phyloP scores from a whole-genome alignment of 176 grass and related monocot genomes.

The Triticum urartu region DNA sequence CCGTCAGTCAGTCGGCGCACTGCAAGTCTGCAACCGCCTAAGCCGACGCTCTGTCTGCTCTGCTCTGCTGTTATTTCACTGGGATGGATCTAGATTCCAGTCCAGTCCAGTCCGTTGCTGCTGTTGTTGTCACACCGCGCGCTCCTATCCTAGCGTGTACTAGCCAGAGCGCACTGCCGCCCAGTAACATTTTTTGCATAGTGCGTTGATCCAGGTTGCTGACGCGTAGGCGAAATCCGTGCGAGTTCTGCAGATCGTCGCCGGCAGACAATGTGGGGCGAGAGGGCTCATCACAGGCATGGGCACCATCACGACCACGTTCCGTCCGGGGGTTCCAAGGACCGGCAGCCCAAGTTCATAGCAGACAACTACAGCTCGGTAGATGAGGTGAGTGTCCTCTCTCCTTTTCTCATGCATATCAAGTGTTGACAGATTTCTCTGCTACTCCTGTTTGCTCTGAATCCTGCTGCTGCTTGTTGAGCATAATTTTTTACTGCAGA shows the following conservation, averaged over 20 bases:
- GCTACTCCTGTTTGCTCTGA: not conserved
- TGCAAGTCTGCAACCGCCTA: not conserved
- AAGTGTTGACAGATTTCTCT: not conserved
- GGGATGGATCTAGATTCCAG: not conserved
- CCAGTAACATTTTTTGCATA: no score
- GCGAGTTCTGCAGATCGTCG: not conserved
- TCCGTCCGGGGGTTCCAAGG: slow-evolving; percentile 46
- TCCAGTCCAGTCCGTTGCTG: no score
- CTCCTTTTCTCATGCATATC: not conserved
- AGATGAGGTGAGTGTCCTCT: slow-evolving; percentile 54
- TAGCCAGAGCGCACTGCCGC: not conserved
- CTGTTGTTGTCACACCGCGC: no score
- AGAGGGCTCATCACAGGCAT: slow-evolving; percentile 54
- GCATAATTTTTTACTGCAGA: not conserved
- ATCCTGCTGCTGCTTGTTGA: not conserved
- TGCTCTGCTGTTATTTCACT: not conserved
- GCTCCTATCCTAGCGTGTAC: no score
- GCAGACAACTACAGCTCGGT: slow-evolving; percentile 81
- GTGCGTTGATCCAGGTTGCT: not conserved
- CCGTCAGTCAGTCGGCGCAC: not conserved
- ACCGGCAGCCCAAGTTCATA: slow-evolving; percentile 57
- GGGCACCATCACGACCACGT: not conserved
- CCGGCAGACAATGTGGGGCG: slow-evolving; percentile 44
- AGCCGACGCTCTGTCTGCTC: not conserved
- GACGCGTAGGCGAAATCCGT: not conserved